Evolutionary conservation across 352 stramenopile species (phyloP).

Genomic region (Globisporangium perplexum): DNA sequence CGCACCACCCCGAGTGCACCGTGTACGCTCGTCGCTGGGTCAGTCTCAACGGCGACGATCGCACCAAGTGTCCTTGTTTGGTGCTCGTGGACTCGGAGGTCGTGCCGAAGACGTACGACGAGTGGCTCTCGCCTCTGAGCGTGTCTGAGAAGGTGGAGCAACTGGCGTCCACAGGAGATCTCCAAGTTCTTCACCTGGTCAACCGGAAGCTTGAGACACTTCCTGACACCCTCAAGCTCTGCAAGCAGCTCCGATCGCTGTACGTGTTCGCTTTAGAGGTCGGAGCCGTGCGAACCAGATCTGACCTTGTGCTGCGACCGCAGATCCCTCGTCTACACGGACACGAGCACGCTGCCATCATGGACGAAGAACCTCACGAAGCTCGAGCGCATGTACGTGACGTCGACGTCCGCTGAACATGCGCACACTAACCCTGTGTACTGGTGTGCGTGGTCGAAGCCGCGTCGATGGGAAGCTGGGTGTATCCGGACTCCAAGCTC

Average conservation of each 20-base stretch:
- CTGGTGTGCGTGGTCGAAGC: not conserved
- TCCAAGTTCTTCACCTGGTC: slow-evolving; percentile 26
- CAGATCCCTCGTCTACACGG: slow-evolving; percentile 36
- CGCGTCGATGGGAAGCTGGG: slow-evolving; percentile 10
- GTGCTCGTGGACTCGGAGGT: slow-evolving; percentile 7
- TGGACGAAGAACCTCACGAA: slow-evolving; percentile 27
- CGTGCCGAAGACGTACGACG: slow-evolving; percentile 9
- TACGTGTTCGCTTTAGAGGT: slow-evolving; percentile 6
- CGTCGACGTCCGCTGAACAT: no score
- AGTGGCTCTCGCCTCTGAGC: slow-evolving; percentile 26
- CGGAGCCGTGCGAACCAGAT: no score
- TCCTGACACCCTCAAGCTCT: slow-evolving; percentile 21
- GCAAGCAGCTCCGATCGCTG: slow-evolving; percentile 24
- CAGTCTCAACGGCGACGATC: slow-evolving; percentile 3
- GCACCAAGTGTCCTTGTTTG: slow-evolving; percentile 13
- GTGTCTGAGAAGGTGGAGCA: slow-evolving; percentile 23
- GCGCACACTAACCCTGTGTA: not conserved
- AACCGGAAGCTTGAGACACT: slow-evolving; percentile 25
- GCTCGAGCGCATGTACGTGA: slow-evolving; percentile 29
- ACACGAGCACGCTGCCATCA: slow-evolving; percentile 24
- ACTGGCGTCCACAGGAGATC: slow-evolving; percentile 17
- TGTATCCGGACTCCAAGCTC: slow-evolving; percentile 7
- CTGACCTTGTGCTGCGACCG: slow-evolving; percentile 1
- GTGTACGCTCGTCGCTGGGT: slow-evolving; percentile 10
- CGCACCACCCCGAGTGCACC: slow-evolving; percentile 2